Evolutionary conservation across 2,329 filamentous ascomycete species (phyloP), one percentile per base, ranked within the genome.

Genomic region (Xylariaceae sp.): DNA sequence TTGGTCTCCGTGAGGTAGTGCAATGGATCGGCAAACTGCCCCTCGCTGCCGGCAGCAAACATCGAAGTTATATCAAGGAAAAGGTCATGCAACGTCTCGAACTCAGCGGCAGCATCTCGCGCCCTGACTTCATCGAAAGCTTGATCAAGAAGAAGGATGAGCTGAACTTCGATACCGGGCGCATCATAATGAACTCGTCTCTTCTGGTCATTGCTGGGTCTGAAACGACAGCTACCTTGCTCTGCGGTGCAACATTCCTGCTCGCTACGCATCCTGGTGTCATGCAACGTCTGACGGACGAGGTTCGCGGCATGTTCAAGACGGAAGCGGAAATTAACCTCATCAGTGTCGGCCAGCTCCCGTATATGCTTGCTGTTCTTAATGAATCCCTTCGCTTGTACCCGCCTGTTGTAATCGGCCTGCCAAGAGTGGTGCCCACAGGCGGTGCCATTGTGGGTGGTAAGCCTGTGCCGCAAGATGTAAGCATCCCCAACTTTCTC

Each of bases 181-280:
- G 16, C 14, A 3, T 54, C 19, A 42, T 19, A 2, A 36, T 42
- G 16, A 67, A 64, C 43, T 55, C 60, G 1, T 55, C 40, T 11
- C 51, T 67, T 1, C 58, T 73, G 1, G 65, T 79, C 17, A 60
- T 74, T 9, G 76, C 75, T 3, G 76, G 77, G 1, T 75, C 73
- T 3, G 77, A 80, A 58, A 81, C 77, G 1, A 78, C 76, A 0
- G 73, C 76, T 0, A 77, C 75, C 0, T 61, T 74, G 2, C 63
- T 79, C 6, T 61, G 68, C 56, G 60, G 74, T 55, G 55, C 65
- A 55, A 57, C 62, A 0, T 79, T 68, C 50, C 60, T 73, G 6
- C 61, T 79, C 2, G 57, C 74, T 2, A 66, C 63, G 1, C 66
- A 75, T 46, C 69, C 66, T 0, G 50, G 63, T 0, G 51, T 54